Base-by-base conservation (phyloP, 345 rosid genomes). In the Syzygium aromaticum region DNA sequence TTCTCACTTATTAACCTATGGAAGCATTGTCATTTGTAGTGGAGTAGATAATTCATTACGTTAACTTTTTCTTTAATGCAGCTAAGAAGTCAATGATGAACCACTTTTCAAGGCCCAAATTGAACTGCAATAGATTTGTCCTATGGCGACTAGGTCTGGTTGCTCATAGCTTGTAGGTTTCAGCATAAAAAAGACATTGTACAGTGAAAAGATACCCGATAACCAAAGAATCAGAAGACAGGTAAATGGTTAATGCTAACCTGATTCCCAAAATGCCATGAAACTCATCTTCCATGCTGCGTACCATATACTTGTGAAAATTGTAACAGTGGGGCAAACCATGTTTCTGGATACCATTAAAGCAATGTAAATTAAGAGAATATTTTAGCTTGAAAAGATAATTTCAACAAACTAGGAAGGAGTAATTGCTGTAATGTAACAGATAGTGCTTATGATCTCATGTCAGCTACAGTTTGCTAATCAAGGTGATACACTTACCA, bases 271-370 rank as follows among this genome's bases (percentile, higher is more conserved):
- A 93, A 80, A 97, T 95, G 87, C 98, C 99, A n/a, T 96, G 98
- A 88, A 96, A 94, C 87, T 97, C 99, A n/a, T 97, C 98, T 92
- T 97, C 99, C 99, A 97, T 97, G 90, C 98, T 96, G 54, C 98
- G 94, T 27, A 96, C 98, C 98, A 96, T 97, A 85, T 97, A 97
- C 87, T 90, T 93, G 86, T 95, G 99, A 91, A 97, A 97, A 92
- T 95, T 90, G 91, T 97, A 95, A 73, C 98, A 95, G 87, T 88
- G 93, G 80, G 98, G 98, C 88, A 97, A 92, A 77, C 91, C 94
- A 92, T 96, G 99, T 92, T 96, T 96, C 99, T 97, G 96, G 19
- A 91, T 84, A 51, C 86, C 33, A 89, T 33, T 86, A 84, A 43
- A 88, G 43, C 51, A 89, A 17, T 28, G 52, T 8, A 87, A 51